Base-by-base conservation (phyloP, 2,329 filamentous ascomycete genomes). In the Apiospora rasikravindrae region DNA sequence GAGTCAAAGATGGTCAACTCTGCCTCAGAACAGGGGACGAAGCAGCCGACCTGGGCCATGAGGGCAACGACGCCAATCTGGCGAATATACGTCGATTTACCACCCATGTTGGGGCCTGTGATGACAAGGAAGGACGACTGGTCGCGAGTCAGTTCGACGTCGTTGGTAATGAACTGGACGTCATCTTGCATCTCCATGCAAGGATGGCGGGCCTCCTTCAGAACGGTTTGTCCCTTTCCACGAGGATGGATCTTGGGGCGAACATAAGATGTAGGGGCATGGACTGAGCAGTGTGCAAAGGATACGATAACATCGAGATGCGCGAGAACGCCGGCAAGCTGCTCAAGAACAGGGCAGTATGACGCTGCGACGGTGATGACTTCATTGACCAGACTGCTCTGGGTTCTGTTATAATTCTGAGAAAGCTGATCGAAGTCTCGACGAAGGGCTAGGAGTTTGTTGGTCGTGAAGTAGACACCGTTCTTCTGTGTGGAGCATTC, bases 121-220 rank as follows among this genome's bases (percentile, higher is more conserved):
- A 98, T 98, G 84, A 98, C 96, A 51, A 98, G 88, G 83, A 99
- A 98, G 3, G 96, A 95, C 0, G 94, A 97, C 67, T 89, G 87
- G 72, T 92, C 91, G 11, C 95, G 91, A 6, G 90, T 87, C 49
- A 99, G 90, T 70, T 91, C 91, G 29, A 98, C 94, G 77, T 99
- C 96, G 81, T 99, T 99, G 71, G 96, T 98, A 83, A 99, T 99
- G 85, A 99, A 99, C 74, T 96, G 95, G 57, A 99, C 92, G 78
- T 99, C 96, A 78, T 99, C 97, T 83, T 99, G 96, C 90, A 98
- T 95, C 82, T 99, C 96, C 90, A 99, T 94, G 80, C 96, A 99
- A 0, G 97, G 97, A 80, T 99, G 96, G 14, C 97, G 93, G 2
- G 96, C 94, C 84, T 98, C 97, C 75, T 92, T 93, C n/a, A 99